Conservation (phyloP, 83 land plant genomes). For the Larix sibirica region DNA sequence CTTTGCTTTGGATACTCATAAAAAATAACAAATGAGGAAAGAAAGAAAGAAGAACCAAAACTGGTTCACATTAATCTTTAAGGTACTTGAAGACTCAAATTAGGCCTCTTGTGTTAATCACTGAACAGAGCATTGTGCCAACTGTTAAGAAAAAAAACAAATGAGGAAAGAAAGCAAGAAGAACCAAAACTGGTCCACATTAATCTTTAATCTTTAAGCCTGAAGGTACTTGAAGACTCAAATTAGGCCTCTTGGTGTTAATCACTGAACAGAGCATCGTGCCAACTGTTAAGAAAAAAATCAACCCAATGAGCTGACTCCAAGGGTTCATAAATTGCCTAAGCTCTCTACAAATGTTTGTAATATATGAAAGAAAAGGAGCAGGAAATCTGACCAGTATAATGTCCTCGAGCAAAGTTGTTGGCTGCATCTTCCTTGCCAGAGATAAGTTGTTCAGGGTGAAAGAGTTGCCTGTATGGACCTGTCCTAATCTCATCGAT, state of each 20-base stretch:
- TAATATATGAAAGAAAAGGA: neutral
- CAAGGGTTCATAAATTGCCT: neutral
- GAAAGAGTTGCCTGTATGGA: conserved; percentile 29
- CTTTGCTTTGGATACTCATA: too few species aligned
- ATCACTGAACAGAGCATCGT: neutral
- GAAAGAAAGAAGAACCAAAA: neutral
- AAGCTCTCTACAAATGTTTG: neutral
- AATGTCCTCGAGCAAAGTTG: conserved; percentile 74
- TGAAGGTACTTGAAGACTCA: neutral
- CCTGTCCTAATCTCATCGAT: conserved; percentile 28
- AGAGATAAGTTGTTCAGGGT: conserved; percentile 55
- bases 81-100: neutral
- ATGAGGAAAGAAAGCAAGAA: neutral
- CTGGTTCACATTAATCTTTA: neutral
- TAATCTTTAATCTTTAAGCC: neutral
- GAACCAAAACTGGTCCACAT: neutral
- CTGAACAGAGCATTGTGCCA: neutral
- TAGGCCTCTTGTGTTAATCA: neutral
- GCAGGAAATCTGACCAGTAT: conserved; percentile 34
- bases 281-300: neutral
- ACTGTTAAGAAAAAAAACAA: neutral
- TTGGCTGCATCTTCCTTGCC: conserved; percentile 80
- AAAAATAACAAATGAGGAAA: neutral
- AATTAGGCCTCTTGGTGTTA: neutral
- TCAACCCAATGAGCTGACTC: neutral